phyloP scores from a whole-genome alignment of 352 stramenopile genomes.

The Thalassiosira ordinaria region DNA sequence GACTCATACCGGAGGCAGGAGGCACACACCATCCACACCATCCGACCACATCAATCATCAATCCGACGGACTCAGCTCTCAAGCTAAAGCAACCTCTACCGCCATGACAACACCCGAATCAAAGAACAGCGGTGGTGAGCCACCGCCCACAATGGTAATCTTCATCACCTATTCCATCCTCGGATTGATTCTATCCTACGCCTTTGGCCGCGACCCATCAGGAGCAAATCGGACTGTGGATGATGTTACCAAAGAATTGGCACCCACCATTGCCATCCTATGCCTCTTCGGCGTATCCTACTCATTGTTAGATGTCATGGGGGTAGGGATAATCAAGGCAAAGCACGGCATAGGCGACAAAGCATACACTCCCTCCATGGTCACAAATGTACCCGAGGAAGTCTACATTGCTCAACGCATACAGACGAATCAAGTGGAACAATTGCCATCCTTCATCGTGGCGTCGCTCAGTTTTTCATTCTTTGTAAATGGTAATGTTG shows the following conservation, averaged over 20 bases:
- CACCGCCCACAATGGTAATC: background rate
- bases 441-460: slow-evolving; percentile 46
- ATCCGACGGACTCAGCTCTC: too few relatives aligned
- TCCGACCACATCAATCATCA: too few relatives aligned
- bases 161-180: slow-evolving; percentile 27
- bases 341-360: slow-evolving; percentile 19
- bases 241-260: slow-evolving; percentile 29
- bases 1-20: too few relatives aligned
- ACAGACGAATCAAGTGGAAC: slow-evolving; percentile 57
- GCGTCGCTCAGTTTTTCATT: slow-evolving; percentile 33
- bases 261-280: slow-evolving; percentile 27
- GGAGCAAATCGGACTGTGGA: slow-evolving; percentile 28
- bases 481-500: slow-evolving; percentile 49
- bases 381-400: slow-evolving; percentile 44
- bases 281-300: slow-evolving; percentile 47
- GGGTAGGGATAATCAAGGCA: slow-evolving; percentile 38
- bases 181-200: slow-evolving; percentile 37
- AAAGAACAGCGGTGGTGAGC: too few relatives aligned
- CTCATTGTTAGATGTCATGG: slow-evolving; percentile 45
- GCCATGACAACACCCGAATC: too few relatives aligned
- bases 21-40: too few relatives aligned
- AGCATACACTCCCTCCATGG: background rate
- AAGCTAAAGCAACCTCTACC: too few relatives aligned
- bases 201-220: slow-evolving; percentile 22
- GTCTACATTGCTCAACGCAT: slow-evolving; percentile 41